Evolutionary conservation across 148 eudicot species (phyloP), one percentile per base, ranked within the genome.

Genomic region (Talinum fruticosum): DNA sequence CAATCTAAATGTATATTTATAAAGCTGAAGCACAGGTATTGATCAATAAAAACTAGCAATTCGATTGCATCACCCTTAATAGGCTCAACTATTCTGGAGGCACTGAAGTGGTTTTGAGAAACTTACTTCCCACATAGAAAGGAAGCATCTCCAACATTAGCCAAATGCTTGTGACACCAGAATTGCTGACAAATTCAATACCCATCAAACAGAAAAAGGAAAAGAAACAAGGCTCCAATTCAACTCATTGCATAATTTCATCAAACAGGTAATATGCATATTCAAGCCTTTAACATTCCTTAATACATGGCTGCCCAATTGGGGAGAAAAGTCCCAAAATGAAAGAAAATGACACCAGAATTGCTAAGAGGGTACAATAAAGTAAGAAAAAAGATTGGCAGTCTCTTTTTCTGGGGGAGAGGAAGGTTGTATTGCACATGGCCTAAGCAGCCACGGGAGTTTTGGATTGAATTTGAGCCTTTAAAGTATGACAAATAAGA

Each of bases 261-360:
- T 78, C 82, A 33, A 75, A 75, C 84, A 82, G 69, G 12, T 70
- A 35, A 23, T 75, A 26, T 79, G 79, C 84, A 78, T 10, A 14
- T 51, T 44, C 34, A 71, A 16, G 73, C 8, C 10, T 70, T 41
- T 8, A 70, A 23, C 7, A 8, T 14, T 2, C 8, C 37, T 21
- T 19, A 19, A 0, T 10, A 19, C 6, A n/a, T 24, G 51, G 59
- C 59, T n/a, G 32, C 71, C 26, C 51, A 21, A 6, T 30, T 41
- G 37, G 6, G 18, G 26, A 66, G 24, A n/a, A 45, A 3, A 8
- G 47, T 34, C 33, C 7, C 23, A 66, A 32, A 33, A 66, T 66
- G 70, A 21, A 34, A 65, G 41, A n/a, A n/a, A n/a, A n/a, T n/a
- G n/a, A n/a, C n/a, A n/a, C n/a, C n/a, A n/a, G n/a, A n/a, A n/a